Conservation (phyloP, 768 basidiomycete species). For the Cytidiella melzeri region DNA sequence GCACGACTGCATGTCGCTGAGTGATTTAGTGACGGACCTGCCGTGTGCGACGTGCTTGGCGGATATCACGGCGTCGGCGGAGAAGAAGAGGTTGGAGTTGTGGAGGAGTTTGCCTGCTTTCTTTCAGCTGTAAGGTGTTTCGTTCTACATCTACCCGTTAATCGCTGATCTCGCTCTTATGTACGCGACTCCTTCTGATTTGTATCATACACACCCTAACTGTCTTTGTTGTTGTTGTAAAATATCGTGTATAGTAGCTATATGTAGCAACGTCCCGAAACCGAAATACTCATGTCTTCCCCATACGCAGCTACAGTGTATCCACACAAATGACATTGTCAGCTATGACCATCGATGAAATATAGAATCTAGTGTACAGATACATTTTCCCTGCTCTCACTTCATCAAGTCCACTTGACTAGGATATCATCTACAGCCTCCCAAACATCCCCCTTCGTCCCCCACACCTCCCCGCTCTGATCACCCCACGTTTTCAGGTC, state of each 20-base stretch:
- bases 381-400: not conserved
- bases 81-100: conserved; percentile 24
- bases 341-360: no score
- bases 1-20: conserved; percentile 22
- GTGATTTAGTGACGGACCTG: conserved; percentile 23
- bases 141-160: not conserved
- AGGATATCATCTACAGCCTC: conserved; percentile 18
- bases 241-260: no score
- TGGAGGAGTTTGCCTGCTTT: conserved; percentile 24
- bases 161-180: no score
- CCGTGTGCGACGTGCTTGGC: conserved; percentile 22
- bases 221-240: no score
- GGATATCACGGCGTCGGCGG: conserved; percentile 20
- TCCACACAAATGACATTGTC: no score
- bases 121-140: conserved; percentile 10
- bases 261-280: no score
- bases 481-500: conserved; percentile 19
- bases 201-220: no score
- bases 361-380: no score
- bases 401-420: conserved; percentile 11
- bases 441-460: conserved; percentile 18
- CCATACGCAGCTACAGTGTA: not conserved
- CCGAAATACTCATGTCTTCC: no score
- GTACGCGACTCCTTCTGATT: no score
- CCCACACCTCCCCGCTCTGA: conserved; percentile 14